These are phyloP conservation scores for Phytophthora lateralis DNA, from an alignment of 352 stramenopile genomes.

Conservation along the genomic window DNA sequence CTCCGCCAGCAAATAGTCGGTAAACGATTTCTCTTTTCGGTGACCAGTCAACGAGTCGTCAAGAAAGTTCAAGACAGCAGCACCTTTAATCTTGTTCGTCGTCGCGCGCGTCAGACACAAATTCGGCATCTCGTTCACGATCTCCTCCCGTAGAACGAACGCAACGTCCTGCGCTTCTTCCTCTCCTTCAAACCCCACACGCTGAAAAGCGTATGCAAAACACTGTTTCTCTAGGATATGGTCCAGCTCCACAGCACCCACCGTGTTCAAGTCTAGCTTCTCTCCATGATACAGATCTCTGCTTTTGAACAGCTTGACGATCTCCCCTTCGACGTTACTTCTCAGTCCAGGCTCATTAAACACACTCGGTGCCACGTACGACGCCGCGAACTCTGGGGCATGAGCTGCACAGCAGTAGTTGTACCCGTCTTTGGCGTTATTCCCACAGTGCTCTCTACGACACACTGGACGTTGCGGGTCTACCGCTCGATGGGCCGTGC, in stretches of 20 bases:
- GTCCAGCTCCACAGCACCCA: constrained; percentile 38
- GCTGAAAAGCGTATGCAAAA: constrained; percentile 44
- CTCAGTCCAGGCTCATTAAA: constrained; percentile 38
- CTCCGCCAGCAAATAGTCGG: constrained; percentile 35
- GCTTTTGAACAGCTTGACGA: constrained; percentile 30
- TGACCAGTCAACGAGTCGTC: constrained; percentile 49
- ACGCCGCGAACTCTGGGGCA: constrained; percentile 22
- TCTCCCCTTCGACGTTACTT: constrained; percentile 24
- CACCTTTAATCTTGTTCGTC: constrained; percentile 52
- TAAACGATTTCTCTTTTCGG: constrained; percentile 27
- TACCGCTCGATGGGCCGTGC: constrained; percentile 23
- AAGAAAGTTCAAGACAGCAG: constrained; percentile 45
- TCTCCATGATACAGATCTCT: constrained; percentile 50
- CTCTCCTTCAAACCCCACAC: constrained; percentile 18
- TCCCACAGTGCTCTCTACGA: constrained; percentile 14
- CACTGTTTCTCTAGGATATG: constrained; percentile 60
- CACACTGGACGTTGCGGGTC: constrained; percentile 20
- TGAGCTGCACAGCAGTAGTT: constrained; percentile 47
- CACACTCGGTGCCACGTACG: constrained; percentile 37
- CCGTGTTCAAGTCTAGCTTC: constrained; percentile 33
- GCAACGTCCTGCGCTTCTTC: constrained; percentile 29
- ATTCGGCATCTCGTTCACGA: constrained; percentile 43
- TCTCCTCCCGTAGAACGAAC: constrained; percentile 30
- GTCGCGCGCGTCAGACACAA: constrained; percentile 47
- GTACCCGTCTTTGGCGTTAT: constrained; percentile 38